Evolutionary conservation across 2,329 filamentous ascomycete species (phyloP).

Genomic region (Lasiodiplodia theobromae): DNA sequence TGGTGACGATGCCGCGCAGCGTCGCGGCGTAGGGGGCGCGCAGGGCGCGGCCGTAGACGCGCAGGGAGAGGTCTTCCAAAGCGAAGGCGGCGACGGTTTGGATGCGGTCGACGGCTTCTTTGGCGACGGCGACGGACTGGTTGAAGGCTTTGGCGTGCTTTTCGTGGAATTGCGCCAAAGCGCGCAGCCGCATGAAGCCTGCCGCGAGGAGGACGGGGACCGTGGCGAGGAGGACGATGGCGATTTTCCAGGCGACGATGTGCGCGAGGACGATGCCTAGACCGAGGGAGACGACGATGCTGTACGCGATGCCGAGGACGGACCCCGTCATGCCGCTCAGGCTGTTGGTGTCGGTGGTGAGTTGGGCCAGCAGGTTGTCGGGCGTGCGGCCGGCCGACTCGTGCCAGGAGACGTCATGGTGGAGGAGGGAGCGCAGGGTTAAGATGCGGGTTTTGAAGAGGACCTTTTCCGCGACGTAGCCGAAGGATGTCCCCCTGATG

Average conservation of each 20-base stretch:
- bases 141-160: conserved; percentile 53
- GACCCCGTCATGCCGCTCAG: conserved; percentile 8
- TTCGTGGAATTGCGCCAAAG: conserved; percentile 79
- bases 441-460: conserved; percentile 8
- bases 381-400: conserved; percentile 15
- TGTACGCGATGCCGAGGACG: conserved; percentile 63
- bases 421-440: conserved; percentile 9
- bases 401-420: conserved; percentile 12
- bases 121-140: conserved; percentile 49
- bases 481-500: not conserved
- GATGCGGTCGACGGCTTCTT: conserved; percentile 51
- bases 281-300: conserved; percentile 64
- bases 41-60: conserved; percentile 46
- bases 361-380: not conserved
- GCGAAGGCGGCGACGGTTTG: conserved; percentile 51
- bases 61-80: conserved; percentile 46
- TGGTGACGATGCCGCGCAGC: conserved; percentile 49
- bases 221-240: conserved; percentile 79
- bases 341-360: conserved; percentile 11
- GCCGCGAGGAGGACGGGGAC: conserved; percentile 79
- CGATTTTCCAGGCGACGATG: conserved; percentile 80
- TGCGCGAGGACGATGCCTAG: conserved; percentile 38
- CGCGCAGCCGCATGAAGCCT: conserved; percentile 87
- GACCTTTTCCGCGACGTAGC: conserved; percentile 2
- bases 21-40: conserved; percentile 36